These are phyloP conservation scores for Ilyonectria sp. DNA, from an alignment of 2,329 filamentous ascomycete species.

Conservation along the genomic window DNA sequence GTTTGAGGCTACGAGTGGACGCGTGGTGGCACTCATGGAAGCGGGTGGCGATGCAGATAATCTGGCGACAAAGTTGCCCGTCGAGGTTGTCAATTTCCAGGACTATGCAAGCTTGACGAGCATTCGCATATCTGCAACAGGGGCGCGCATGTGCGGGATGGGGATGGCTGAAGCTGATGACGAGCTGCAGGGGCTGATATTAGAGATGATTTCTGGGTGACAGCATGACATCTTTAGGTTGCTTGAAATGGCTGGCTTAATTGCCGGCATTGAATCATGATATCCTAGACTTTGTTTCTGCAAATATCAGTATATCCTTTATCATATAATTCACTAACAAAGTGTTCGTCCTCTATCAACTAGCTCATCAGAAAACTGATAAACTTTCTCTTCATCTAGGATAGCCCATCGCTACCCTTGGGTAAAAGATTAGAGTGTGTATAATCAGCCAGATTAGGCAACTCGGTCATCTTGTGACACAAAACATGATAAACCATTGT, in stretches of 20 bases:
- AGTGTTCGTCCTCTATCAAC: no score
- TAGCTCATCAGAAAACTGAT: no score
- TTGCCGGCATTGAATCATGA: not conserved
- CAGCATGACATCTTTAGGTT: no score
- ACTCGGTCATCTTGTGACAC: no score
- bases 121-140: conserved; percentile 33
- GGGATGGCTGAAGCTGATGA: conserved; percentile 15
- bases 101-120: conserved; percentile 41
- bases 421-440: no score
- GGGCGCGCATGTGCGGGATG: conserved; percentile 4
- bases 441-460: no score
- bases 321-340: no score
- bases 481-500: no score
- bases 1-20: conserved; percentile 36
- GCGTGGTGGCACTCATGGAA: conserved; percentile 34
- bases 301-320: no score
- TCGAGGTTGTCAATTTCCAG: conserved; percentile 36
- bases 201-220: conserved; percentile 16
- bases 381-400: no score
- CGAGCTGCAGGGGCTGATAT: conserved; percentile 23
- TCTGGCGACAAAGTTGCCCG: conserved; percentile 20
- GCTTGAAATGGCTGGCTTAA: not conserved
- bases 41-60: not conserved
- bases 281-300: not conserved
- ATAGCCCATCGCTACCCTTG: no score